Conservation (phyloP, 2,329 filamentous ascomycete genomes). For the Colletotrichum karsti region DNA sequence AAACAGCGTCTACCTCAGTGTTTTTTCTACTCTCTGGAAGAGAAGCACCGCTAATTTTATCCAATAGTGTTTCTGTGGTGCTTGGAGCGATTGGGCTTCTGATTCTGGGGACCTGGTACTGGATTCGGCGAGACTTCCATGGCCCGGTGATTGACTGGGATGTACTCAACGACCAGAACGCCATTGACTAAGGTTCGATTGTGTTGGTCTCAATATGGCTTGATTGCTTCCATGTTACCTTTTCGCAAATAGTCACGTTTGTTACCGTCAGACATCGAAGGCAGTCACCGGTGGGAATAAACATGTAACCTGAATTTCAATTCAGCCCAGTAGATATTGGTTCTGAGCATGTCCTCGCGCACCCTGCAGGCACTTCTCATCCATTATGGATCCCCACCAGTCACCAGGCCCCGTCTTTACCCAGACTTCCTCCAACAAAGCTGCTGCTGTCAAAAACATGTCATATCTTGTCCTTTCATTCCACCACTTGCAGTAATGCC, state of each 20-base stretch:
- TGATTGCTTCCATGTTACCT: no score
- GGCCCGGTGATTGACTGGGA: slow-evolving; percentile 3
- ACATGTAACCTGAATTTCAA: no score
- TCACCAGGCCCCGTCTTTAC: background rate
- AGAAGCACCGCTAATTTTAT: background rate
- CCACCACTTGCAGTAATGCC: slow-evolving; percentile 42
- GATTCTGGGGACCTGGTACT: background rate
- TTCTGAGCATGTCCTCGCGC: background rate
- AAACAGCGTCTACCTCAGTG: no score
- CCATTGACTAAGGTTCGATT: background rate
- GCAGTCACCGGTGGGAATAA: no score
- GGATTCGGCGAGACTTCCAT: background rate
- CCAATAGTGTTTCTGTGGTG: background rate
- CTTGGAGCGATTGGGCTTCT: background rate
- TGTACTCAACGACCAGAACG: background rate
- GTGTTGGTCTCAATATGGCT: no score
- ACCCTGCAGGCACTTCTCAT: background rate
- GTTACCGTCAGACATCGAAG: no score
- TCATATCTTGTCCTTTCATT: slow-evolving; percentile 38
- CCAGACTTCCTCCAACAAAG: slow-evolving; percentile 33
- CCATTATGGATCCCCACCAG: background rate
- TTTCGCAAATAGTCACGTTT: no score
- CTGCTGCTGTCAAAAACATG: slow-evolving; percentile 36
- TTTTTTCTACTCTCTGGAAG: background rate
- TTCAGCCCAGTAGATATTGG: background rate